These are phyloP conservation scores for Curvularia spicifera DNA, from an alignment of 2,329 filamentous ascomycete genomes.

Conservation along the genomic window DNA sequence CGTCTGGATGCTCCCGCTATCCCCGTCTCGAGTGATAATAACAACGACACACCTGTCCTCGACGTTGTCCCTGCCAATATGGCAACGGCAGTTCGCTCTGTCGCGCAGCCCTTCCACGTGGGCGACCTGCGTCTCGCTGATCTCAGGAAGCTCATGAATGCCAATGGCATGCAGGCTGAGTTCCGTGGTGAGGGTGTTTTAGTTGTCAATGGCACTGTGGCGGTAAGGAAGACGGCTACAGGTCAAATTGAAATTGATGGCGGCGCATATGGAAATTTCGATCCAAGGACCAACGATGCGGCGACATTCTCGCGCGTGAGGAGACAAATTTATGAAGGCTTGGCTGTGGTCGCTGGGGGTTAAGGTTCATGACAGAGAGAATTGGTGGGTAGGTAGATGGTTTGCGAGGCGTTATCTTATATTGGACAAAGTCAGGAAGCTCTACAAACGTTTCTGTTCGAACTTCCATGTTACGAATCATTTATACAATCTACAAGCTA, in stretches of 20 bases:
- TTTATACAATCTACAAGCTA: neutral
- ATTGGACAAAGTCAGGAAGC: neutral
- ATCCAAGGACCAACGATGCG: conserved; percentile 57
- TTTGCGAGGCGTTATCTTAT: neutral
- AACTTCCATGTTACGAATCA: neutral
- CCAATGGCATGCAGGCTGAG: conserved; percentile 80
- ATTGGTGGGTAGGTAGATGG: neutral
- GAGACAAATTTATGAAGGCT: conserved; percentile 87
- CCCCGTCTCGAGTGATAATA: conserved; percentile 56
- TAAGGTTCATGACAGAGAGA: neutral
- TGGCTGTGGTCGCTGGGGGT: conserved; percentile 82
- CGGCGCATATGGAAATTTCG: conserved; percentile 43
- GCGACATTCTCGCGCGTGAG: conserved; percentile 86
- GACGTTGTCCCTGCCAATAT: conserved; percentile 66
- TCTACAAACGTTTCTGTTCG: neutral
- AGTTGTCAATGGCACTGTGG: conserved; percentile 85
- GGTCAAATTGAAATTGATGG: conserved; percentile 87
- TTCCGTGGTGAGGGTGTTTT: conserved; percentile 93
- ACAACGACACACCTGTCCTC: conserved; percentile 60
- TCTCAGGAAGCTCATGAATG: conserved; percentile 81
- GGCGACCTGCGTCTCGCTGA: conserved; percentile 91
- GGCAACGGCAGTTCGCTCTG: conserved; percentile 74
- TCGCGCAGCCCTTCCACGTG: conserved; percentile 88
- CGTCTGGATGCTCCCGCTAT: conserved; percentile 50
- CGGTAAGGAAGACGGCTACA: conserved; percentile 86